Evolutionary conservation across 2,329 filamentous ascomycete species (phyloP).

Genomic region (Hymenoscyphus repandus): DNA sequence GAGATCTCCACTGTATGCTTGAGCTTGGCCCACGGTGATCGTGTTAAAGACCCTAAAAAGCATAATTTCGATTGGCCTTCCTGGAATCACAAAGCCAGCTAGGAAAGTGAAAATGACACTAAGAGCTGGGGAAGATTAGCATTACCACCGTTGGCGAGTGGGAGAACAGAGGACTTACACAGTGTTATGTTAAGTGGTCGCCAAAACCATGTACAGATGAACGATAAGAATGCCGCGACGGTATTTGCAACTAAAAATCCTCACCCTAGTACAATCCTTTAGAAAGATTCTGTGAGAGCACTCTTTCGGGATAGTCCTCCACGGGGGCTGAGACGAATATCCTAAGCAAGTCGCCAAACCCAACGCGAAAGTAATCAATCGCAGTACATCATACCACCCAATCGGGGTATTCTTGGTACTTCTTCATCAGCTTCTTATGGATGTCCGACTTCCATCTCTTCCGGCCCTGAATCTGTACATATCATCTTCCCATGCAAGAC

Average conservation of each 20-base stretch:
- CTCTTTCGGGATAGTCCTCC: not conserved
- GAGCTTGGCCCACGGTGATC: slow-evolving; percentile 40
- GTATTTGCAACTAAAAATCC: too few species aligned
- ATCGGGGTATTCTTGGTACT: slow-evolving; percentile 5
- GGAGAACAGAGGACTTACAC: not conserved
- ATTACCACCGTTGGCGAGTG: not conserved
- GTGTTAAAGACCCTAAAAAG: slow-evolving; percentile 73
- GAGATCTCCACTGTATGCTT: slow-evolving; percentile 42
- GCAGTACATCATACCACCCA: slow-evolving; percentile 14
- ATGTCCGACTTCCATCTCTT: slow-evolving; percentile 4
- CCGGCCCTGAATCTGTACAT: slow-evolving; percentile 33
- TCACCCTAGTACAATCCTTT: too few species aligned
- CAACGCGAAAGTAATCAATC: slow-evolving; percentile 5
- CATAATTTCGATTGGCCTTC: slow-evolving; percentile 68
- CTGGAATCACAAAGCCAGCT: slow-evolving; percentile 68
- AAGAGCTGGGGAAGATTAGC: not conserved
- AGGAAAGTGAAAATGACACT: slow-evolving; percentile 73
- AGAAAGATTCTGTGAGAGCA: too few species aligned
- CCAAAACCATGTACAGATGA: not conserved
- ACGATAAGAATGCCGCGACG: not conserved
- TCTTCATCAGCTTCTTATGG: slow-evolving; percentile 12
- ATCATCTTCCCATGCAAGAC: slow-evolving; percentile 65
- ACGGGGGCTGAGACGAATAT: not conserved
- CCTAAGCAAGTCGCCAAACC: slow-evolving; percentile 34
- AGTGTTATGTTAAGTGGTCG: not conserved